phyloP scores from a whole-genome alignment of 2,329 filamentous ascomycete species.

The Hypoxylon sp. region DNA sequence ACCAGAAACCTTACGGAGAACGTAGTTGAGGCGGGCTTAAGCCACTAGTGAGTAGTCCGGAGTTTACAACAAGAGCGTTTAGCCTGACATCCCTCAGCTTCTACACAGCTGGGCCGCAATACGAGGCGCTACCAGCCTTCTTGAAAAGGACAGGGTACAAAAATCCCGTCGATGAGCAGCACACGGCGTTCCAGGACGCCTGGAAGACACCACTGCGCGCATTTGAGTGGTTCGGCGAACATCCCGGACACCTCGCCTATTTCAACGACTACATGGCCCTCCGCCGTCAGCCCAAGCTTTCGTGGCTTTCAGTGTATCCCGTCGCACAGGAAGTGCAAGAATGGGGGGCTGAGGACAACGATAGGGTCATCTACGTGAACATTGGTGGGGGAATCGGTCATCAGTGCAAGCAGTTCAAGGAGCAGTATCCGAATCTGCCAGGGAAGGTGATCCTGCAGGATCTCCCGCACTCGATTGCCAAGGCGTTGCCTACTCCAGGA shows the following conservation, averaged over 20 bases:
- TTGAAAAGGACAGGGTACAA: constrained; percentile 27
- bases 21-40: constrained; percentile 3
- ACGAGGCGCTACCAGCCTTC: constrained; percentile 23
- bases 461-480: constrained; percentile 12
- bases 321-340: not conserved
- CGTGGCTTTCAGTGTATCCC: constrained; percentile 37
- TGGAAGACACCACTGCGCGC: constrained; percentile 7
- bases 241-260: constrained; percentile 18
- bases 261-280: constrained; percentile 38
- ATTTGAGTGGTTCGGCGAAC: constrained; percentile 21
- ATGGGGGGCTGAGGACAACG: not conserved
- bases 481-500: constrained; percentile 16
- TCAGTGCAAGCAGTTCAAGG: constrained; percentile 28
- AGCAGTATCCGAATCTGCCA: constrained; percentile 22
- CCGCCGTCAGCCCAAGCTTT: constrained; percentile 14
- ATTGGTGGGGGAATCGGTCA: constrained; percentile 34
- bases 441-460: constrained; percentile 35
- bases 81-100: constrained; percentile 11
- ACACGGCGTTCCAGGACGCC: constrained; percentile 32
- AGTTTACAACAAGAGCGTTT: too few relatives aligned
- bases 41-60: constrained; percentile 7
- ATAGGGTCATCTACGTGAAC: constrained; percentile 23
- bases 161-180: constrained; percentile 25
- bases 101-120: constrained; percentile 8
- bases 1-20: constrained; percentile 7